phyloP scores from a whole-genome alignment of 495 filamentous ascomycete genomes.

The Trichoderma gamsii region DNA sequence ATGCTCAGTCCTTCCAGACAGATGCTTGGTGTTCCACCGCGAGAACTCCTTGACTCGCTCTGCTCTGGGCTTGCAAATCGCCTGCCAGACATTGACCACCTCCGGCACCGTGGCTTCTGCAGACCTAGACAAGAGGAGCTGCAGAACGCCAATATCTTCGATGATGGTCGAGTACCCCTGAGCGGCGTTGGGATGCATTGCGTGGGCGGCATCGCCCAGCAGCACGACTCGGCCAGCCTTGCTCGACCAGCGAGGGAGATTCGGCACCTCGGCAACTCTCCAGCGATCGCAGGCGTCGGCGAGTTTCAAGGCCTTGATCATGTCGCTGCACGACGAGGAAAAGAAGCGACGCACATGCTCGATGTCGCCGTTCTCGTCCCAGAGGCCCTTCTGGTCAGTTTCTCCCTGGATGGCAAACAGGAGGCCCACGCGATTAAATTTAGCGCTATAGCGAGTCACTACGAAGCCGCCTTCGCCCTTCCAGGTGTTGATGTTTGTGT shows the following conservation, averaged over 20 bases:
- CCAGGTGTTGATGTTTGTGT: constrained; percentile 4
- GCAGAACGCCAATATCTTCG: neutral
- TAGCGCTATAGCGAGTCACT: neutral
- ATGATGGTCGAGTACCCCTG: constrained; percentile 3
- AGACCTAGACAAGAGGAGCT: neutral
- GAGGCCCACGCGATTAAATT: neutral
- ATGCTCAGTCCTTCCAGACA: neutral
- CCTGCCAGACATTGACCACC: constrained; percentile 2
- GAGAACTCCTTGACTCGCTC: constrained; percentile 3
- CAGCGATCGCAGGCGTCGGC: neutral
- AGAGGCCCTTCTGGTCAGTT: constrained; percentile 2
- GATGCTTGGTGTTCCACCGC: neutral
- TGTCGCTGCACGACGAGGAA: neutral
- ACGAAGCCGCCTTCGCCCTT: constrained; percentile 4
- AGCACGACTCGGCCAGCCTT: neutral
- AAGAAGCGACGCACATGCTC: constrained; percentile 3
- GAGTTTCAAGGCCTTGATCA: neutral
- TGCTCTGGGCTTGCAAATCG: neutral
- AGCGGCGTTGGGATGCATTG: constrained; percentile 6
- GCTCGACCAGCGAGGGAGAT: constrained; percentile 1
- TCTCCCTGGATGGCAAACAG: constrained; percentile 6
- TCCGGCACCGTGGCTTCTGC: neutral
- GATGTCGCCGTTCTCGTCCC: constrained; percentile 10
- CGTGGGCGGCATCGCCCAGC: constrained; percentile 11
- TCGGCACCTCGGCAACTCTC: neutral